Conservation (phyloP, 495 filamentous ascomycete genomes). For the Neurospora sp. region DNA sequence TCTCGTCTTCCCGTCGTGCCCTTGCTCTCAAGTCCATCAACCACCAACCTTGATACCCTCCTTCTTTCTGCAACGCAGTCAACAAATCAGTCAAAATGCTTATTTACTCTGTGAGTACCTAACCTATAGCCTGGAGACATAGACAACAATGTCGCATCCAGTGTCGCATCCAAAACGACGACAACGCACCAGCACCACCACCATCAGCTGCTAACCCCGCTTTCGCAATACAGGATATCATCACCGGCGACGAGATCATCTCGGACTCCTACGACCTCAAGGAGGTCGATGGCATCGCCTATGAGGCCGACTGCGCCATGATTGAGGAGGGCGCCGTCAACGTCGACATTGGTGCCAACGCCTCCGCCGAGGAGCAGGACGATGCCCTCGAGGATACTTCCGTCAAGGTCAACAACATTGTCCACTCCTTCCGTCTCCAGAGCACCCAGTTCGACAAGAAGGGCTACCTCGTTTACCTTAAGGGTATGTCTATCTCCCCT, state of each 20-base stretch:
- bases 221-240: conserved; percentile 54
- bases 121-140: neutral
- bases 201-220: conserved; percentile 11
- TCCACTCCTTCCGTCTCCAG: conserved; percentile 83
- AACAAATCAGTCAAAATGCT: conserved; percentile 58
- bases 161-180: neutral
- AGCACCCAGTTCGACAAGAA: conserved; percentile 78
- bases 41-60: conserved; percentile 6
- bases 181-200: neutral
- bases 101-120: conserved; percentile 71
- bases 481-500: conserved; percentile 45
- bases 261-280: conserved; percentile 81
- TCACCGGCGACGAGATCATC: conserved; percentile 90
- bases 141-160: neutral
- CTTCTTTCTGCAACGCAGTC: neutral
- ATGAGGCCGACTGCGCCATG: conserved; percentile 84
- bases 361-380: conserved; percentile 82
- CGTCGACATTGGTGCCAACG: conserved; percentile 90
- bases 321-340: conserved; percentile 63
- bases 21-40: neutral
- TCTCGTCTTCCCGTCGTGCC: neutral
- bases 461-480: conserved; percentile 65
- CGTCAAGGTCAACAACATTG: conserved; percentile 84
- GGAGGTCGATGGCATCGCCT: conserved; percentile 65
- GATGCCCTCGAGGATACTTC: conserved; percentile 58